phyloP scores from a whole-genome alignment of 176 grass and related monocot species.

The Tuctoria greenei region DNA sequence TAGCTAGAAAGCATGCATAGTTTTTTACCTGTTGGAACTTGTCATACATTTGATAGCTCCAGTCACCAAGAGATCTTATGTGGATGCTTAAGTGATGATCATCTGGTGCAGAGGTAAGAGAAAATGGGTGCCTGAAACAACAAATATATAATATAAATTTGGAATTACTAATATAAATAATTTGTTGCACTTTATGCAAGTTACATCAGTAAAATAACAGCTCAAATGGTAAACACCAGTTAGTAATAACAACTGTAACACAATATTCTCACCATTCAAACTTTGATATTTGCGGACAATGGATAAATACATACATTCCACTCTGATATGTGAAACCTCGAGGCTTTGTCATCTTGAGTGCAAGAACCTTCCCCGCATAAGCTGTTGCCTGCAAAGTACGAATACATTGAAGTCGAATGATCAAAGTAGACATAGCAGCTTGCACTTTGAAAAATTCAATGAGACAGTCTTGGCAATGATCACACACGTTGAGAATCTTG shows the following conservation, averaged over 20 bases:
- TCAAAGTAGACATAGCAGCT: not conserved
- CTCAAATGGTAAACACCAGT: not conserved
- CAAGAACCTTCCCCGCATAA: conserved; percentile 65
- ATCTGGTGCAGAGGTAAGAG: conserved; percentile 69
- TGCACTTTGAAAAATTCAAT: not conserved
- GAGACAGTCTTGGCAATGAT: too few species aligned
- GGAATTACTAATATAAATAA: not conserved
- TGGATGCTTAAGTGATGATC: conserved; percentile 69
- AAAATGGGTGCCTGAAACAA: conserved; percentile 72
- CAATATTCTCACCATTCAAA: conserved; percentile 57
- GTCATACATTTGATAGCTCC: conserved; percentile 70
- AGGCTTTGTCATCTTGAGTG: conserved; percentile 57
- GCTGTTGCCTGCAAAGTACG: conserved; percentile 38
- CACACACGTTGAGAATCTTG: conserved; percentile 47
- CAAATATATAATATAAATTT: not conserved
- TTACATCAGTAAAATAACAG: not conserved
- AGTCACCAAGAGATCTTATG: conserved; percentile 71
- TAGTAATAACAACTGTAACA: not conserved
- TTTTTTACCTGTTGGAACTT: conserved; percentile 54
- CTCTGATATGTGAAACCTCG: conserved; percentile 51
- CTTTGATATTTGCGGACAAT: conserved; percentile 60
- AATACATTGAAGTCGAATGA: not conserved
- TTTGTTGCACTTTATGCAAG: not conserved
- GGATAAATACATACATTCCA: conserved; percentile 72
- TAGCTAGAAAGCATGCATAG: not conserved